Evolutionary conservation across 148 eudicot genomes (phyloP).

Genomic region (Silene uniflora): DNA sequence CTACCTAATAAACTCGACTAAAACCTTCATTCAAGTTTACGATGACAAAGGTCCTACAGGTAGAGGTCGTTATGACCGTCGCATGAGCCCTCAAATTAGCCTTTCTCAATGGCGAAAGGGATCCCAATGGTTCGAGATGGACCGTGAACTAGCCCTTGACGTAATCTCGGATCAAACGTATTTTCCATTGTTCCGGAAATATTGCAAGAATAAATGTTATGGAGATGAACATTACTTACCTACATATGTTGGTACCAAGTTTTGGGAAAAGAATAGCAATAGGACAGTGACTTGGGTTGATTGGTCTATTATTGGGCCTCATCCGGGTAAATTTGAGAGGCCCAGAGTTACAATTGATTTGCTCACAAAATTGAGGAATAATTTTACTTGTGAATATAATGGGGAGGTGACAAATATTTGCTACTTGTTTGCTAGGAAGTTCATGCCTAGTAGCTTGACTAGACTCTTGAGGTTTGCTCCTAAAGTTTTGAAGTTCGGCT

Average conservation of each 20-base stretch:
- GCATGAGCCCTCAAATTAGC: conserved; percentile 41
- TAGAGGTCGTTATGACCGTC: conserved; percentile 43
- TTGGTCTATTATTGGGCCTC: conserved; percentile 65
- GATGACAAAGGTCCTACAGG: conserved; percentile 46
- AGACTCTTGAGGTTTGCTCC: conserved; percentile 41
- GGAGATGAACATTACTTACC: conserved; percentile 76
- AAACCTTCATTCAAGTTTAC: conserved; percentile 44
- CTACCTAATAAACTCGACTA: conserved; percentile 51
- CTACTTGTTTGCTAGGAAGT: conserved; percentile 51
- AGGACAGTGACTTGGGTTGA: conserved; percentile 64
- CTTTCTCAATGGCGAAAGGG: conserved; percentile 69
- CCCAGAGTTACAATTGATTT: conserved; percentile 26
- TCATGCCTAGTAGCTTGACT: conserved; percentile 36
- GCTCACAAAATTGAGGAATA: conserved; percentile 31
- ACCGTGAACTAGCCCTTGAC: conserved; percentile 44
- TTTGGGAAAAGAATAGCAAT: conserved; percentile 34
- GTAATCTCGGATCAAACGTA: conserved; percentile 49
- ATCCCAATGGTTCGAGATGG: conserved; percentile 70
- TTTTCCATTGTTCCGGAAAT: conserved; percentile 31
- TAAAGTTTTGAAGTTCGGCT: conserved; percentile 36
- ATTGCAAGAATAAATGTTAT: conserved; percentile 47
- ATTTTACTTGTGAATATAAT: conserved; percentile 37
- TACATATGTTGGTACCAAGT: conserved; percentile 40
- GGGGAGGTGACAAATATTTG: conserved; percentile 33
- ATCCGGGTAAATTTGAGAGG: conserved; percentile 39